A percentile compares a stretch with the other conserved stretches of the same genome.
phyloP scores from a whole-genome alignment of 1,284 basidiomycete genomes.

The Tranzscheliella williamsii region DNA sequence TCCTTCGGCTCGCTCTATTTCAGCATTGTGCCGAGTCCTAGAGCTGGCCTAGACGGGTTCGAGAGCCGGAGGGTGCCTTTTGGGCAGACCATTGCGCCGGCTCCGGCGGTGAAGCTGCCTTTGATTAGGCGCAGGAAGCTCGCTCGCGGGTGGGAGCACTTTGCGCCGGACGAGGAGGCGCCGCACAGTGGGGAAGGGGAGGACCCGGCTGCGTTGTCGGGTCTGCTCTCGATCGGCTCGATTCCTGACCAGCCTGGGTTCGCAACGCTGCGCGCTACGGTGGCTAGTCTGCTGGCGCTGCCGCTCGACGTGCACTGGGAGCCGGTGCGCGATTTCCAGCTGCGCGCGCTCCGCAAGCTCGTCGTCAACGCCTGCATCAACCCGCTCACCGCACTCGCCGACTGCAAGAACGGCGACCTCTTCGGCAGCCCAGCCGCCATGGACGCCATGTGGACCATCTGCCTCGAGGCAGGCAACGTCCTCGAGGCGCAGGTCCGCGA shows the following conservation, averaged over 20 bases:
- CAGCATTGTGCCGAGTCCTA: slow-evolving; percentile 73
- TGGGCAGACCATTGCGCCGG: slow-evolving; percentile 14
- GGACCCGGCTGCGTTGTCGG: slow-evolving; percentile 13
- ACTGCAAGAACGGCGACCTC: slow-evolving; percentile 78
- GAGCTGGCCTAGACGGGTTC: slow-evolving; percentile 11
- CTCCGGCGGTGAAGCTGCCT: not conserved
- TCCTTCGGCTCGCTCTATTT: slow-evolving; percentile 75
- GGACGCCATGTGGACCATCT: slow-evolving; percentile 46
- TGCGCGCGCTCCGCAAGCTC: slow-evolving; percentile 77
- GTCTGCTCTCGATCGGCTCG: slow-evolving; percentile 30
- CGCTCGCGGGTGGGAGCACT: slow-evolving; percentile 24
- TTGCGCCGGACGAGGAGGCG: not conserved
- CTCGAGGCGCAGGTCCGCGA: slow-evolving; percentile 48
- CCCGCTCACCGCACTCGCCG: slow-evolving; percentile 80
- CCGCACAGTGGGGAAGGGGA: slow-evolving; percentile 1
- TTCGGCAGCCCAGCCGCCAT: slow-evolving; percentile 49
- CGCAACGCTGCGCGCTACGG: slow-evolving; percentile 40
- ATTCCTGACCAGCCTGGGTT: slow-evolving; percentile 40
- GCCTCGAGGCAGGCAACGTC: slow-evolving; percentile 47
- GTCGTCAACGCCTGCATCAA: slow-evolving; percentile 85
- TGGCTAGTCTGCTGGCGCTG: slow-evolving; percentile 46
- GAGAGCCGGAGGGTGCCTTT: slow-evolving; percentile 13
- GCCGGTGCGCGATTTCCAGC: slow-evolving; percentile 72
- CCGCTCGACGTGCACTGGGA: slow-evolving; percentile 66
- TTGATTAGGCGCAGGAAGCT: slow-evolving; percentile 1